Conservation (phyloP, 495 filamentous ascomycete genomes). For the Penicillium maclennaniae region DNA sequence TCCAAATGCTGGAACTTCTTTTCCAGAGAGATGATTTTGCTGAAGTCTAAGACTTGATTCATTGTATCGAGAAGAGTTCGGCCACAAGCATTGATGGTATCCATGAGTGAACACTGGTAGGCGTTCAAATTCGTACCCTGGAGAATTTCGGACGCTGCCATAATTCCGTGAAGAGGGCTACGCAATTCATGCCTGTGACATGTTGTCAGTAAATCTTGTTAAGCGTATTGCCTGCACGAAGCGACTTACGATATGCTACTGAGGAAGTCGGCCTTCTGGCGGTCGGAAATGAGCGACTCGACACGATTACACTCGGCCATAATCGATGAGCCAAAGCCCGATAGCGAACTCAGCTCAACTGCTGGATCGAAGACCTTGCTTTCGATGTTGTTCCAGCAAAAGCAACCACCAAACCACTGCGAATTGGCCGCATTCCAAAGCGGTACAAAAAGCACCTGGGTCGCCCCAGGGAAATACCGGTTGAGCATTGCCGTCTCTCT, state of each 20-base stretch:
- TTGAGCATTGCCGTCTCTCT: constrained; percentile 41
- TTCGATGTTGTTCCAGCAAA: constrained; percentile 55
- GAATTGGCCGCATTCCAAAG: constrained; percentile 65
- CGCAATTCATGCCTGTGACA: constrained; percentile 60
- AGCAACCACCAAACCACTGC: constrained; percentile 65
- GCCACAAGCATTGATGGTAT: constrained; percentile 72
- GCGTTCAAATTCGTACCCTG: constrained; percentile 42
- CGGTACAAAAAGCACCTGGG: constrained; percentile 49
- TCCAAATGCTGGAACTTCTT: constrained; percentile 39
- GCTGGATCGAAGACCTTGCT: constrained; percentile 39
- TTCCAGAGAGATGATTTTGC: constrained; percentile 60
- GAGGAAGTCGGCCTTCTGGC: constrained; percentile 71
- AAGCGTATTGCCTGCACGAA: no score
- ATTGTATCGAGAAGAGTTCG: constrained; percentile 75
- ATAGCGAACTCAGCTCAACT: constrained; percentile 48
- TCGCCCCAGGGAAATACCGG: constrained; percentile 43
- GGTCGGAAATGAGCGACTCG: constrained; percentile 53
- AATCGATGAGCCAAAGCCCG: constrained; percentile 62
- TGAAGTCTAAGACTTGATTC: constrained; percentile 71
- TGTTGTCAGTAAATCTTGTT: neutral
- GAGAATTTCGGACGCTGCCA: constrained; percentile 67
- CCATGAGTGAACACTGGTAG: constrained; percentile 59
- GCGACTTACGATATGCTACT: constrained; percentile 56
- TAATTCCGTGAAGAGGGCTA: constrained; percentile 73
- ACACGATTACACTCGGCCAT: constrained; percentile 67